A percentile compares a stretch with the other conserved stretches of the same genome.
phyloP scores from a whole-genome alignment of 1,139 yeast genomes.

The Suhomyces terraborum region DNA sequence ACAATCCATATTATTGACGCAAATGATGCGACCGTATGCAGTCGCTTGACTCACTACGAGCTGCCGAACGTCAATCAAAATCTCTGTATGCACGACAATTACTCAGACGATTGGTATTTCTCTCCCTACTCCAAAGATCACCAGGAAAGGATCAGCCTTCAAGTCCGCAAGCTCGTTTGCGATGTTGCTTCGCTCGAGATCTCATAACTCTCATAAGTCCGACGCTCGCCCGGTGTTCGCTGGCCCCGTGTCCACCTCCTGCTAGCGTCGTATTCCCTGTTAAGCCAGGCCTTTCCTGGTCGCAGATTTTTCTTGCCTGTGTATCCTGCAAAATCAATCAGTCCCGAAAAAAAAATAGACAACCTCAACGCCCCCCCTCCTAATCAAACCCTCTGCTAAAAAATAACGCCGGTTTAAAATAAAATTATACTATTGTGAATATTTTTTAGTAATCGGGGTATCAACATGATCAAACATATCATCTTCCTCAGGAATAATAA shows the following conservation, averaged over 20 bases:
- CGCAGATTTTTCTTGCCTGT: not conserved
- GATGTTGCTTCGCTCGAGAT: too few relatives aligned
- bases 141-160: not conserved
- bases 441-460: slow-evolving; percentile 13
- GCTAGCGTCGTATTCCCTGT: not conserved
- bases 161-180: too few relatives aligned
- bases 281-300: not conserved
- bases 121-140: not conserved
- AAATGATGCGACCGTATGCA: slow-evolving; percentile 3
- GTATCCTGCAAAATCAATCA: slow-evolving; percentile 2
- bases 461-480: slow-evolving; percentile 14
- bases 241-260: not conserved
- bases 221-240: too few relatives aligned
- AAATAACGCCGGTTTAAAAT: slow-evolving; percentile 3
- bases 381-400: slow-evolving; percentile 3
- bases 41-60: slow-evolving; percentile 3
- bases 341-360: too few relatives aligned
- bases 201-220: too few relatives aligned
- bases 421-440: slow-evolving; percentile 6
- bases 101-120: not conserved
- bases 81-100: slow-evolving; percentile 1
- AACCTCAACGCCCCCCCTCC: too few relatives aligned
- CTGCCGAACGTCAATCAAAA: slow-evolving; percentile 4
- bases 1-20: slow-evolving; percentile 1
- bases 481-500: slow-evolving; percentile 9